Evolutionary conservation across 2,329 filamentous ascomycete species (phyloP), one percentile per base, ranked within the genome.

Genomic region (Talaromyces rugulosus): DNA sequence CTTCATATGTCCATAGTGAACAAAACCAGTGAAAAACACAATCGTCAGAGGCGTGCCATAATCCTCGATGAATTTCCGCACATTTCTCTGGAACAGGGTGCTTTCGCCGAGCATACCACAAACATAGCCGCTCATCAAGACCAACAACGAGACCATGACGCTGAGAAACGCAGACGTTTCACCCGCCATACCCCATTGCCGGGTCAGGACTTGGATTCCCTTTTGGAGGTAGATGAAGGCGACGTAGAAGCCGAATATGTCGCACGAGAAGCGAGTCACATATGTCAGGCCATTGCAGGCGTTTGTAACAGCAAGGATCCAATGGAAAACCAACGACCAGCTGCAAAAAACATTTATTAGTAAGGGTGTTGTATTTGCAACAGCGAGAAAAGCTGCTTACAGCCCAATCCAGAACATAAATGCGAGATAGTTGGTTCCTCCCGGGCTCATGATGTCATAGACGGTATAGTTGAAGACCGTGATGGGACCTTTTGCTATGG

Each of bases 401-500:
- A 96, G 83, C 65, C 91, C 91, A 70, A 96, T 91, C 89, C 92
- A 94, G 70, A 87, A 89, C 92, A 96, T 96, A 74, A 96, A 96
- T 6, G 88, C 86, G 60, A 96, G 86, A 72, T 94, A 96, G 71
- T 93, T 88, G 5, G 89, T 90, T 1, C 90, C 90, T 0, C 87
- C 87, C 1, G 89, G 88, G 1, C 82, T 79, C 72, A 96, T 90
- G 66, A 96, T 96, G 74, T 95, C 89, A 78, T 93, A 96, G 2
- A 96, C 91, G 3, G 92, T 96, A 72, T 96, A 96, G 73, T 96
- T 96, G 72, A 96, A 96, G 31, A 96, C 91, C 16, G 92, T 96
- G 62, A 96, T 96, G 3, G 92, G 92, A n/a, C 87, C 87, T 85
- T 23, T 14, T 14, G 28, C 23, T 18, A 50, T 70, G 59, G 72